Conservation (phyloP, 192 early-diverging fungal species). For the Rhizophagus clarus region DNA sequence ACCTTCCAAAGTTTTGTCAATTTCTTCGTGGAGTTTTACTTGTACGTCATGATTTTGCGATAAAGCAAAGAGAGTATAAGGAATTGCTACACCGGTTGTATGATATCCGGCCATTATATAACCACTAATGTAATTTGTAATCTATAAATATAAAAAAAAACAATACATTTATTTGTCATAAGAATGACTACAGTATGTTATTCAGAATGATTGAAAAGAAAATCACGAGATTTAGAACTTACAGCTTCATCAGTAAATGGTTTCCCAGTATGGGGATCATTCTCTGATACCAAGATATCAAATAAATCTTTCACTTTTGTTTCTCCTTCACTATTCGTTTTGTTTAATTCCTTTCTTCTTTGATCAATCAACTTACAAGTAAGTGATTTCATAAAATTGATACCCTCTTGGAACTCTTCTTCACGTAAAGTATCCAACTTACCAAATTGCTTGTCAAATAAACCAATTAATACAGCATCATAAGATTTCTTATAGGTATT, state of each 20-base stretch:
- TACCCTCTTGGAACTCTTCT: background rate
- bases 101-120: slow-evolving; percentile 17
- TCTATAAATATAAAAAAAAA: slow-evolving; percentile 3
- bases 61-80: background rate
- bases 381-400: background rate
- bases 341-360: background rate
- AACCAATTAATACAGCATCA: background rate
- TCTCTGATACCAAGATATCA: slow-evolving; percentile 2
- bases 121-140: background rate
- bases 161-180: no score
- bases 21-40: slow-evolving; percentile 16
- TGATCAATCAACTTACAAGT: background rate
- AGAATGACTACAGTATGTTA: no score
- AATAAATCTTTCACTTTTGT: background rate
- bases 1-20: background rate
- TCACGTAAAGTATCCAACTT: background rate
- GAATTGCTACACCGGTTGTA: slow-evolving; percentile 9
- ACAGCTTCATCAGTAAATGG: slow-evolving; percentile 16
- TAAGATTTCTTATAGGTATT: background rate
- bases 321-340: background rate
- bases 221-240: background rate
- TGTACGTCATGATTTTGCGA: slow-evolving; percentile 6
- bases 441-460: slow-evolving; percentile 26
- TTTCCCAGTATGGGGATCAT: slow-evolving; percentile 6
- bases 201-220: no score